These are phyloP conservation scores for Suillus paluster DNA, from an alignment of 768 basidiomycete genomes.

Conservation along the genomic window DNA sequence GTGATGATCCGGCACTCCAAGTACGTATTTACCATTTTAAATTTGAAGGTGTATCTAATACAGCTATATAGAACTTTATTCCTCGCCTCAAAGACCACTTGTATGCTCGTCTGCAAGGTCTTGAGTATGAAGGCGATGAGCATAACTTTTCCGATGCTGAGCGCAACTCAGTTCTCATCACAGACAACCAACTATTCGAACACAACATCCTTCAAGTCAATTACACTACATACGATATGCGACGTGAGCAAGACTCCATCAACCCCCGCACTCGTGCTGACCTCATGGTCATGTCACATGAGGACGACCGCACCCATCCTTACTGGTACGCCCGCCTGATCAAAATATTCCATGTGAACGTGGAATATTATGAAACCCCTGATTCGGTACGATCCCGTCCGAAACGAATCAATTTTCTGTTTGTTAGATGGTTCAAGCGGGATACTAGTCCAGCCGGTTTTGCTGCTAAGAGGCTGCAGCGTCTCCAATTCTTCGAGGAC, in stretches of 20 bases:
- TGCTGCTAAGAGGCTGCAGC: constrained; percentile 33
- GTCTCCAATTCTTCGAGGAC: constrained; percentile 41
- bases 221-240: constrained; percentile 36
- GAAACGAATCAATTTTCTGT: constrained; percentile 41
- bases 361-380: too few relatives aligned
- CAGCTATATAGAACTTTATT: constrained; percentile 33
- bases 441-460: constrained; percentile 34
- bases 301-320: constrained; percentile 30
- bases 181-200: constrained; percentile 33
- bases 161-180: constrained; percentile 25
- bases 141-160: constrained; percentile 27
- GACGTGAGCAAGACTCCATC: constrained; percentile 27
- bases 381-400: too few relatives aligned
- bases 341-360: constrained; percentile 22
- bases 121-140: constrained; percentile 18
- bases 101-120: constrained; percentile 4
- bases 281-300: too few relatives aligned
- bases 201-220: constrained; percentile 37
- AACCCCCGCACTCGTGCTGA: too few relatives aligned
- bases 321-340: constrained; percentile 44
- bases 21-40: constrained; percentile 3
- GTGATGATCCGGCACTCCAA: constrained; percentile 34
- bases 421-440: constrained; percentile 43
- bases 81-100: constrained; percentile 17
- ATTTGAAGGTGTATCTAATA: neutral